Percentiles rank a stretch among this genome's conserved stretches.
Conservation (phyloP, 805 yeast species). For the Saturnispora sanitii region DNA sequence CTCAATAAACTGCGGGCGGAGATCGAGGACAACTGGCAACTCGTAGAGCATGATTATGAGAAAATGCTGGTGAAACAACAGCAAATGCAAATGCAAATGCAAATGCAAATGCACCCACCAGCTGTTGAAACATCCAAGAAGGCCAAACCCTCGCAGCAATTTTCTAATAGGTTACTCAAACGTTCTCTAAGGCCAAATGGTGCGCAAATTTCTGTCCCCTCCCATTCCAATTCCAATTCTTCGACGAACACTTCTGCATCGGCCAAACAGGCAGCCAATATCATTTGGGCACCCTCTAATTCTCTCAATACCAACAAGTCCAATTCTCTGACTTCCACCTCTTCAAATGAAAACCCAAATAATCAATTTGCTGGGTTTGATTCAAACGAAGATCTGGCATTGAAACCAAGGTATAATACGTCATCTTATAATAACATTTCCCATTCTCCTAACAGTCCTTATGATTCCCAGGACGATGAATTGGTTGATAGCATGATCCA, state of each 20-base stretch:
- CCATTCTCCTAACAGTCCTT: constrained; percentile 7
- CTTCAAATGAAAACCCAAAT: constrained; percentile 9
- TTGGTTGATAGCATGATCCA: constrained; percentile 4
- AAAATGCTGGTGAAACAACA: constrained; percentile 11
- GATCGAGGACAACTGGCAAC: constrained; percentile 10
- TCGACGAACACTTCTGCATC: constrained; percentile 11
- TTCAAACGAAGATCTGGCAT: constrained; percentile 7
- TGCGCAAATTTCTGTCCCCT: constrained; percentile 5
- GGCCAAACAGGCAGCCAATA: constrained; percentile 29
- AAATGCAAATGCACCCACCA: constrained; percentile 13
- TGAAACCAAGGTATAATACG: background rate
- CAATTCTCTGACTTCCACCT: constrained; percentile 17
- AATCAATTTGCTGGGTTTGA: constrained; percentile 22
- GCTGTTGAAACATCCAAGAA: no score
- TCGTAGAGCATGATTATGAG: constrained; percentile 7
- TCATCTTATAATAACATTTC: background rate
- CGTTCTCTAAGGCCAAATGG: constrained; percentile 6
- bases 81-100: constrained; percentile 7
- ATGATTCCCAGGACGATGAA: constrained; percentile 13
- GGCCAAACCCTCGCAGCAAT: constrained; percentile 7
- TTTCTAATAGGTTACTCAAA: constrained; percentile 4
- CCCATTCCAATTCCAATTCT: background rate
- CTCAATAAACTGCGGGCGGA: constrained; percentile 13
- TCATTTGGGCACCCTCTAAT: constrained; percentile 30
- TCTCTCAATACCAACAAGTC: constrained; percentile 17